Conservation (phyloP, 2,329 filamentous ascomycete genomes). For the Xylariales sp. region DNA sequence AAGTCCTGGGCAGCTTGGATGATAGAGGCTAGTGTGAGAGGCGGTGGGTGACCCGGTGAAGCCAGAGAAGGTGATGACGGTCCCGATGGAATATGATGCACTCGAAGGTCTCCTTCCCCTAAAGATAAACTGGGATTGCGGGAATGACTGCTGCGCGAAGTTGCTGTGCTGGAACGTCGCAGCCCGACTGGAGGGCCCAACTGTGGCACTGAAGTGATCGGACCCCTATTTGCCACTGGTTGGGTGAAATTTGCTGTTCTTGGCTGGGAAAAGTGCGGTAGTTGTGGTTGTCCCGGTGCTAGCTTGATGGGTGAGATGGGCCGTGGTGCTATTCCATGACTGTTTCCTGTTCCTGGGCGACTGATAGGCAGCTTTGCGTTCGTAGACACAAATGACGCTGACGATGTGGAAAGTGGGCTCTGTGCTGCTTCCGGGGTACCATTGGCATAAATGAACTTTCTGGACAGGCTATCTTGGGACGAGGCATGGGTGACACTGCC, state of each 20-base stretch:
- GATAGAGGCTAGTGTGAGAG: constrained; percentile 50
- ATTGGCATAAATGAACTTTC: constrained; percentile 75
- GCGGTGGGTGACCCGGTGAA: constrained; percentile 29
- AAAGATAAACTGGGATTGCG: constrained; percentile 33
- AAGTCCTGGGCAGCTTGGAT: constrained; percentile 53
- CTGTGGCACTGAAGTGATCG: constrained; percentile 30
- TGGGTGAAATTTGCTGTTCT: constrained; percentile 15
- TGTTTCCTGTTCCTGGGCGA: constrained; percentile 28
- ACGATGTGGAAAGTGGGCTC: constrained; percentile 27
- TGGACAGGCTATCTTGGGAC: constrained; percentile 34
- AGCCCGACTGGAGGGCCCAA: constrained; percentile 30
- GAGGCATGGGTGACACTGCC: constrained; percentile 29
- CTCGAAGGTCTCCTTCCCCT: constrained; percentile 11
- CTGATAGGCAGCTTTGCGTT: constrained; percentile 36
- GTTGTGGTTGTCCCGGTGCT: too few species aligned
- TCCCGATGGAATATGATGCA: constrained; percentile 8
- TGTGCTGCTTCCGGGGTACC: constrained; percentile 47
- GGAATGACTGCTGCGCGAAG: constrained; percentile 33
- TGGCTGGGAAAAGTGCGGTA: constrained; percentile 13
- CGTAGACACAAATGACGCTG: constrained; percentile 41
- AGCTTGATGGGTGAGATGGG: constrained; percentile 49
- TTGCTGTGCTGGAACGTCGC: constrained; percentile 39
- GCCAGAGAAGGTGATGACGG: constrained; percentile 26
- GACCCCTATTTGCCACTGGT: constrained; percentile 21
- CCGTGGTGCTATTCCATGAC: constrained; percentile 28